Conservation (phyloP, 805 yeast species). For the Jamesozyma piceae region DNA sequence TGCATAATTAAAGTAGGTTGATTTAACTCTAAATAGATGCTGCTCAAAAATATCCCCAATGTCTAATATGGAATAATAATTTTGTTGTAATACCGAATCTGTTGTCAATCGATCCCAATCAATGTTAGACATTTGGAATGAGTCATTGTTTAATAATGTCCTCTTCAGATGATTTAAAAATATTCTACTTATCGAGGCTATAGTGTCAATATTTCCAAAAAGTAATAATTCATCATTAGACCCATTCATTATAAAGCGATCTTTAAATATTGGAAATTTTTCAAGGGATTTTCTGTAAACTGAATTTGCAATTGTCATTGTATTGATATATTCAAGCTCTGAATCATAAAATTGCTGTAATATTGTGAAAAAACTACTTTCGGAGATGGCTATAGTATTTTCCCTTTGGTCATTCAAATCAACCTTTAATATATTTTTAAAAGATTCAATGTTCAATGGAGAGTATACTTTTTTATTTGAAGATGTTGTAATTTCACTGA, state of each 20-base stretch:
- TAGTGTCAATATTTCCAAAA: slow-evolving; percentile 37
- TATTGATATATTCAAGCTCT: slow-evolving; percentile 29
- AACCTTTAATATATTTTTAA: slow-evolving; percentile 10
- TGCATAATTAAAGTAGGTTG: slow-evolving; percentile 30
- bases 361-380: slow-evolving; percentile 11
- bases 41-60: slow-evolving; percentile 26
- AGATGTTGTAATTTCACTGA: slow-evolving; percentile 8
- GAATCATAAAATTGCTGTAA: slow-evolving; percentile 27
- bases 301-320: slow-evolving; percentile 24
- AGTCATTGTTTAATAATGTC: background rate
- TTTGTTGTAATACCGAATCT: slow-evolving; percentile 1
- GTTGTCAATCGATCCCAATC: slow-evolving; percentile 9
- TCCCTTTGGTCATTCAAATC: slow-evolving; percentile 1
- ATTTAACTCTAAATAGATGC: slow-evolving; percentile 27
- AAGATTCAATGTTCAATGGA: slow-evolving; percentile 25
- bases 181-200: slow-evolving; percentile 31
- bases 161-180: slow-evolving; percentile 18
- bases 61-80: slow-evolving; percentile 10
- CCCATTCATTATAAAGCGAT: slow-evolving; percentile 22
- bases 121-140: slow-evolving; percentile 1
- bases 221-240: slow-evolving; percentile 31
- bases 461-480: slow-evolving; percentile 30
- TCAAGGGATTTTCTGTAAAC: slow-evolving; percentile 30
- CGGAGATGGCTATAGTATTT: background rate
- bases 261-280: slow-evolving; percentile 23